Evolutionary conservation across 306 rosid species (phyloP).

Genomic region (Rubus parviflorus): DNA sequence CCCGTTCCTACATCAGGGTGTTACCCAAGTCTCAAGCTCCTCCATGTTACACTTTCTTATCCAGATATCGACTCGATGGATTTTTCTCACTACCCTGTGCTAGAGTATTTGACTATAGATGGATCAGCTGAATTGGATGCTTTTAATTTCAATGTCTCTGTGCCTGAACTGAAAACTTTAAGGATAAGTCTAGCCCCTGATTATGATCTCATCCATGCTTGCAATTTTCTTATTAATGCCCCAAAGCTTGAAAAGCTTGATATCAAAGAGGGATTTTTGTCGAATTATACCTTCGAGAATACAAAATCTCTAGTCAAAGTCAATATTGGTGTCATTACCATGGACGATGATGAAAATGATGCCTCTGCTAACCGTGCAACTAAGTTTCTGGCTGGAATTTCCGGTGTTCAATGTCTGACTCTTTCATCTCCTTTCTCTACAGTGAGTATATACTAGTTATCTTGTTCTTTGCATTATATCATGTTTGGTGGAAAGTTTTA

Average conservation of each 20-base stretch:
- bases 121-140: neutral
- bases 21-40: neutral
- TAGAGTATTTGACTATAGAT: neutral
- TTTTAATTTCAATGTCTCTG: neutral
- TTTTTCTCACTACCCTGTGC: neutral
- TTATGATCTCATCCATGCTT: no score
- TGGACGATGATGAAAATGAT: no score
- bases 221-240: neutral
- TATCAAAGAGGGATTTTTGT: neutral
- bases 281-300: neutral
- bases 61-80: neutral
- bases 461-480: neutral
- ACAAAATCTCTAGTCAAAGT: neutral
- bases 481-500: neutral
- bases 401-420: neutral
- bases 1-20: neutral
- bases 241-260: neutral
- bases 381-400: neutral
- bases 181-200: neutral
- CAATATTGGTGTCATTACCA: neutral
- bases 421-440: neutral
- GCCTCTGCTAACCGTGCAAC: neutral
- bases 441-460: neutral
- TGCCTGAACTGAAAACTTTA: neutral
- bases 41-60: neutral